Conservation (phyloP, 2,329 filamentous ascomycete genomes). For the Didymella arachidicola region DNA sequence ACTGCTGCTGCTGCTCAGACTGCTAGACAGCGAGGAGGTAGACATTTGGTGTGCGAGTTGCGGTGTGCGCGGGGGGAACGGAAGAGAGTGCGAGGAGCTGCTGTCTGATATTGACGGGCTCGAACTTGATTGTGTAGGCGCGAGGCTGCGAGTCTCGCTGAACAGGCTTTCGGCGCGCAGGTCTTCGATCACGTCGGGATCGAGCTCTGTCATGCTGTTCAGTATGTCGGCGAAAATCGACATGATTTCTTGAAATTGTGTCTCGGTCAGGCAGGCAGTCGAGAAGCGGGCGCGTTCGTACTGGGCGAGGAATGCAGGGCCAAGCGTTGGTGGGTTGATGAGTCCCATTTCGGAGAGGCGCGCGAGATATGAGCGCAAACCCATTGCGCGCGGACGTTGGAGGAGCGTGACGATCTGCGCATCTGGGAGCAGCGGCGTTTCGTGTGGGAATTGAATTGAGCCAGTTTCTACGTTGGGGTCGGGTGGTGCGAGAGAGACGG, state of each 20-base stretch:
- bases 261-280: slow-evolving; percentile 69
- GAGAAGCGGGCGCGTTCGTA: slow-evolving; percentile 92
- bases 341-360: slow-evolving; percentile 75
- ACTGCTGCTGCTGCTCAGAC: slow-evolving; percentile 19
- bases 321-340: slow-evolving; percentile 60
- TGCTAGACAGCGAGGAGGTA: slow-evolving; percentile 30
- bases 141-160: slow-evolving; percentile 46
- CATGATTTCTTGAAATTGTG: slow-evolving; percentile 81
- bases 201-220: slow-evolving; percentile 73
- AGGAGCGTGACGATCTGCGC: slow-evolving; percentile 74
- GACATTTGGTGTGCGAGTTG: slow-evolving; percentile 35
- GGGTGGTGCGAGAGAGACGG: slow-evolving; percentile 80
- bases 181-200: slow-evolving; percentile 61
- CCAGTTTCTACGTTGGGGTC: slow-evolving; percentile 54
- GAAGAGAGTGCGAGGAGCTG: slow-evolving; percentile 32
- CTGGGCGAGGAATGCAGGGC: slow-evolving; percentile 69
- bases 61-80: slow-evolving; percentile 36
- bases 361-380: slow-evolving; percentile 78
- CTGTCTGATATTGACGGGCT: slow-evolving; percentile 17
- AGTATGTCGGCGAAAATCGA: slow-evolving; percentile 82
- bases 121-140: slow-evolving; percentile 38
- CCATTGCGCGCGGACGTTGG: slow-evolving; percentile 73
- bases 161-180: slow-evolving; percentile 39
- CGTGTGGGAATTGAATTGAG: slow-evolving; percentile 32
- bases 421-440: slow-evolving; percentile 60